Conservation (phyloP, 345 rosid genomes). For the Populus euphratica region DNA sequence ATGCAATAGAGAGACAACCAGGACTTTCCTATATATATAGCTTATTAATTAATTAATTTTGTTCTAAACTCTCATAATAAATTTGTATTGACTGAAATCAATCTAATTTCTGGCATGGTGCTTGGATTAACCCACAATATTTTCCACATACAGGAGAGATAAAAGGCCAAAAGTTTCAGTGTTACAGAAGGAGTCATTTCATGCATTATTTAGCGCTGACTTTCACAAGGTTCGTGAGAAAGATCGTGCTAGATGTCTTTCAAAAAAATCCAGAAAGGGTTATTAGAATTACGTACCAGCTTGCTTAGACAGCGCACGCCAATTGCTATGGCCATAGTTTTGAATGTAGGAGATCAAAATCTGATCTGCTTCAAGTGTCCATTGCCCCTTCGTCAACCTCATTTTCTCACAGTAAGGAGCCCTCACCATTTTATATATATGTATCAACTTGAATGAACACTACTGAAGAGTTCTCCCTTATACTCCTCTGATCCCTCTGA, state of each 20-base stretch:
- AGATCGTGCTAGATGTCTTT: neutral
- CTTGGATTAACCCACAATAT: neutral
- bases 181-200: neutral
- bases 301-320: conserved; percentile 77
- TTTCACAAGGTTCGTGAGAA: neutral
- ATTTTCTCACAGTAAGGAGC: conserved; percentile 86
- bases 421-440: conserved; percentile 56
- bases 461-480: neutral
- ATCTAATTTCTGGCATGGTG: neutral
- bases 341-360: conserved; percentile 49
- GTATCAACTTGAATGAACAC: neutral
- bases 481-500: neutral
- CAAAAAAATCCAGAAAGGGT: conserved; percentile 1
- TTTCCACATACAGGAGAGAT: neutral
- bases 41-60: neutral
- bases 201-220: neutral
- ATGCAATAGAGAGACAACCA: neutral
- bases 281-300: conserved; percentile 43
- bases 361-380: conserved; percentile 71
- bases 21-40: neutral
- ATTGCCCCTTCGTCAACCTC: conserved; percentile 77
- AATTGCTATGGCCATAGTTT: conserved; percentile 59
- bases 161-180: neutral
- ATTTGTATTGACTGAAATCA: neutral
- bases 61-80: neutral